Conservation (phyloP, 352 stramenopile genomes). For the Thalassiosira pacifica region DNA sequence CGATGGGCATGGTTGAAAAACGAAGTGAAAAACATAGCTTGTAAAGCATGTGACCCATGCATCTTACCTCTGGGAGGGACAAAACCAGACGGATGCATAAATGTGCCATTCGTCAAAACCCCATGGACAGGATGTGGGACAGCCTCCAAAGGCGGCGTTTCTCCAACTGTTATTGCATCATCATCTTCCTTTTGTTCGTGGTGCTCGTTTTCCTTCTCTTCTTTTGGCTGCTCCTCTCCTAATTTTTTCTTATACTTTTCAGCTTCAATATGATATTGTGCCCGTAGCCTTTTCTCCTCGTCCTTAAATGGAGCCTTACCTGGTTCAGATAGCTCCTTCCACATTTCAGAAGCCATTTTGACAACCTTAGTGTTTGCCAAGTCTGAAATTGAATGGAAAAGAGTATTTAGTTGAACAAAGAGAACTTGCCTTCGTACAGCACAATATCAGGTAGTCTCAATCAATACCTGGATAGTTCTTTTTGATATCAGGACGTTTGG, state of each 20-base stretch:
- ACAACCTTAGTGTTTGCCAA: conserved; percentile 40
- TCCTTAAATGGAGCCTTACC: conserved; percentile 47
- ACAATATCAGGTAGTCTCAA: neutral
- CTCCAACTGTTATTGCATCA: neutral
- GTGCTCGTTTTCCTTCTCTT: conserved; percentile 4
- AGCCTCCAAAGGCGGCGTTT: neutral
- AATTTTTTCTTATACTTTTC: conserved; percentile 42
- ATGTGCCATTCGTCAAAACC: neutral
- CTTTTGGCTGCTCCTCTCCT: conserved; percentile 1
- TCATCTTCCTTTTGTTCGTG: conserved; percentile 12
- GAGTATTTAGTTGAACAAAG: too few species aligned
- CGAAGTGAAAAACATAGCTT: too few species aligned
- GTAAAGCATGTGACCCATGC: neutral
- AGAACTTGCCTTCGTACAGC: too few species aligned
- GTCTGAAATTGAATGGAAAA: neutral
- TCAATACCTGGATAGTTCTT: conserved; percentile 32
- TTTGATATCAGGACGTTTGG: conserved; percentile 33
- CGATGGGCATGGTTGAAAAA: too few species aligned
- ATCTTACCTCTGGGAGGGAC: conserved; percentile 8
- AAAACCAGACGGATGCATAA: neutral
- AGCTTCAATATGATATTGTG: conserved; percentile 44
- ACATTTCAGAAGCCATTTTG: conserved; percentile 40
- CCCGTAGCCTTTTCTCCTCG: conserved; percentile 41
- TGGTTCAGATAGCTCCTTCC: conserved; percentile 35
- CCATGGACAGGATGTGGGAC: neutral